A percentile compares a stretch with the other conserved stretches of the same genome.
Evolutionary conservation across 768 basidiomycete genomes (phyloP).

Genomic region (Ephemerocybe angulata): DNA sequence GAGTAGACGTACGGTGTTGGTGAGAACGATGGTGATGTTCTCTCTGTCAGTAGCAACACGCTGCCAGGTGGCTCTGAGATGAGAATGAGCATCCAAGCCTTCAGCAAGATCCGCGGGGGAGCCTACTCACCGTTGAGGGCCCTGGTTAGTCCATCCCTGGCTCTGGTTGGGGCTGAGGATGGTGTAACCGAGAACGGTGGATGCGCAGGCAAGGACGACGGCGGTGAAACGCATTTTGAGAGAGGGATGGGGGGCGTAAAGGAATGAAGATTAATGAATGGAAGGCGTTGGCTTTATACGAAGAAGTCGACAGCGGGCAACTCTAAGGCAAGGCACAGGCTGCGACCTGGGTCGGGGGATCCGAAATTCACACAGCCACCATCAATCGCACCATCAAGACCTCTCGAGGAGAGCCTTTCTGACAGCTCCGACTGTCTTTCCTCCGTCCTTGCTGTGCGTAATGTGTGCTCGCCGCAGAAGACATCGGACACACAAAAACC

Average conservation of each 20-base stretch:
- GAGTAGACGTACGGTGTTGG: constrained; percentile 50
- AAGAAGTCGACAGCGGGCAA: constrained; percentile 1
- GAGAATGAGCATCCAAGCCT: background rate
- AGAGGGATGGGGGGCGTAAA: constrained; percentile 13
- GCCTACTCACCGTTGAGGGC: constrained; percentile 41
- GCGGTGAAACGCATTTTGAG: constrained; percentile 41
- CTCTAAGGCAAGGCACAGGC: no score
- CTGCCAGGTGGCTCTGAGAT: constrained; percentile 51
- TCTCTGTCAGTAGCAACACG: constrained; percentile 60
- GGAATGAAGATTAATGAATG: constrained; percentile 14
- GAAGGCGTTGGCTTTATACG: constrained; percentile 19
- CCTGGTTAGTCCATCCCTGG: constrained; percentile 56
- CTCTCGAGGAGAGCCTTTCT: no score
- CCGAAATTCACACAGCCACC: no score
- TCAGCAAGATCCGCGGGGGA: background rate
- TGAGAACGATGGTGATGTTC: constrained; percentile 72
- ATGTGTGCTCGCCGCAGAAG: no score
- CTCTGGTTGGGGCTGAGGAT: constrained; percentile 48
- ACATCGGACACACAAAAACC: no score
- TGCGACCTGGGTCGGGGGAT: no score
- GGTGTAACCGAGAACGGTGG: constrained; percentile 58
- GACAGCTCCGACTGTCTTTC: no score
- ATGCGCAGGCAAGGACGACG: constrained; percentile 40
- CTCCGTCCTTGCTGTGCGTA: no score
- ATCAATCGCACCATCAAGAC: no score